A percentile compares a stretch with the other conserved stretches of the same genome.
Evolutionary conservation across 768 basidiomycete species (phyloP).

Genomic region (Asterophora parasitica): DNA sequence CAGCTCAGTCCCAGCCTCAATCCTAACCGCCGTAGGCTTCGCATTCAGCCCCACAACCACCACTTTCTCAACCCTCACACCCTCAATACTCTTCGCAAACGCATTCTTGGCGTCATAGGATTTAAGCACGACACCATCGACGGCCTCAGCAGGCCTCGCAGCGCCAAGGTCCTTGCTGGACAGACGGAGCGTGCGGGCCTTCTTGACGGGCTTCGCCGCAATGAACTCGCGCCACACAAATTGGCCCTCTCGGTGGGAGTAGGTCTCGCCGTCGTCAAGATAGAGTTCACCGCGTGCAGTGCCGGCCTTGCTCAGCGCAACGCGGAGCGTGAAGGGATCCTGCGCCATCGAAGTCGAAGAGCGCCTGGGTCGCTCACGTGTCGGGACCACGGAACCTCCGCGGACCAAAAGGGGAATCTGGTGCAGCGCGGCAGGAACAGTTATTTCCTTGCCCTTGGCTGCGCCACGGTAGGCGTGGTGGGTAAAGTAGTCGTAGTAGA

Average conservation of each 20-base stretch:
- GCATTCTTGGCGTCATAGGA: constrained; percentile 54
- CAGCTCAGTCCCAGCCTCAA: constrained; percentile 45
- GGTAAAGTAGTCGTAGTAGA: constrained; percentile 94
- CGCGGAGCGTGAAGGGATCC: constrained; percentile 90
- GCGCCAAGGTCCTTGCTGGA: constrained; percentile 53
- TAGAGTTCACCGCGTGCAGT: constrained; percentile 82
- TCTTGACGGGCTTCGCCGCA: constrained; percentile 45
- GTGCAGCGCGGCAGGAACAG: constrained; percentile 73
- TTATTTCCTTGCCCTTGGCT: constrained; percentile 60
- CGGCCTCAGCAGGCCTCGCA: constrained; percentile 39
- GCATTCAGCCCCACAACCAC: constrained; percentile 67
- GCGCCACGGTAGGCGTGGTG: constrained; percentile 62
- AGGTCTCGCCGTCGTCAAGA: constrained; percentile 90
- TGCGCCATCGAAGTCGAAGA: constrained; percentile 83
- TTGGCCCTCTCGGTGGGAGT: constrained; percentile 67
- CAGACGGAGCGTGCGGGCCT: constrained; percentile 37
- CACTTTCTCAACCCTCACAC: constrained; percentile 79
- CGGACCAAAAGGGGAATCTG: constrained; percentile 83
- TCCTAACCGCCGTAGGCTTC: constrained; percentile 59
- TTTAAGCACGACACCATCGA: constrained; percentile 45
- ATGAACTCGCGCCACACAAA: constrained; percentile 79
- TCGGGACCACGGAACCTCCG: constrained; percentile 86
- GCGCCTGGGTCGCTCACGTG: constrained; percentile 82
- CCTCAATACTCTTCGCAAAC: constrained; percentile 60
- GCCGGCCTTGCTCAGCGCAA: constrained; percentile 62